Conservation (phyloP, 2,329 filamentous ascomycete species). For the Sporothrix variecibatus region DNA sequence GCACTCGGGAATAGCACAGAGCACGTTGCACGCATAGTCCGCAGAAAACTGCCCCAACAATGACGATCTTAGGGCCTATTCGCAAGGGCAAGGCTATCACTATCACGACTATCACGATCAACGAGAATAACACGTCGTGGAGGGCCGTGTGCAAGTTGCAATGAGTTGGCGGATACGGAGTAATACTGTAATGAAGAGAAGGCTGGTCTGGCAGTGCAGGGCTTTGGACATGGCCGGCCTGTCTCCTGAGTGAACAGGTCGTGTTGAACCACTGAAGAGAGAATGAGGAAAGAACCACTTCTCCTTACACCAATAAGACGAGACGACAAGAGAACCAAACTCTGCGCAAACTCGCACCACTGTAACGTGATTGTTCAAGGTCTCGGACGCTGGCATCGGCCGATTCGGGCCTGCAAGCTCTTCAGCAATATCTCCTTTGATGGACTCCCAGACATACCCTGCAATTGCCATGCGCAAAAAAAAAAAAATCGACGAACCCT, state of each 20-base stretch:
- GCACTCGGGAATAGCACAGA: not conserved
- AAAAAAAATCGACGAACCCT: not conserved
- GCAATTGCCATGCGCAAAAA: conserved; percentile 9
- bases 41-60: not conserved
- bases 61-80: not conserved
- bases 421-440: not conserved
- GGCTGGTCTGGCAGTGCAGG: not conserved
- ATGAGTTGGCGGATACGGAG: not conserved
- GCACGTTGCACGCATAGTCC: not conserved
- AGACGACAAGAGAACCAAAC: not conserved
- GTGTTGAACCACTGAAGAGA: not conserved
- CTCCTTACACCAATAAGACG: not conserved
- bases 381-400: not conserved
- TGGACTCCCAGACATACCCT: not conserved
- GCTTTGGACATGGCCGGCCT: no score
- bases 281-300: not conserved
- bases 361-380: not conserved
- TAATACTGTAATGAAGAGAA: no score
- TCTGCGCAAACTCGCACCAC: not conserved
- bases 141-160: not conserved
- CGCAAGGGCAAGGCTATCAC: conserved; percentile 5
- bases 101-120: conserved; percentile 1
- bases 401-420: not conserved
- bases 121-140: not conserved
- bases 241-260: not conserved